Percentiles rank a stretch among this genome's conserved stretches.
phyloP scores from a whole-genome alignment of 2,329 filamentous ascomycete species.

The Epichloe aotearoae region DNA sequence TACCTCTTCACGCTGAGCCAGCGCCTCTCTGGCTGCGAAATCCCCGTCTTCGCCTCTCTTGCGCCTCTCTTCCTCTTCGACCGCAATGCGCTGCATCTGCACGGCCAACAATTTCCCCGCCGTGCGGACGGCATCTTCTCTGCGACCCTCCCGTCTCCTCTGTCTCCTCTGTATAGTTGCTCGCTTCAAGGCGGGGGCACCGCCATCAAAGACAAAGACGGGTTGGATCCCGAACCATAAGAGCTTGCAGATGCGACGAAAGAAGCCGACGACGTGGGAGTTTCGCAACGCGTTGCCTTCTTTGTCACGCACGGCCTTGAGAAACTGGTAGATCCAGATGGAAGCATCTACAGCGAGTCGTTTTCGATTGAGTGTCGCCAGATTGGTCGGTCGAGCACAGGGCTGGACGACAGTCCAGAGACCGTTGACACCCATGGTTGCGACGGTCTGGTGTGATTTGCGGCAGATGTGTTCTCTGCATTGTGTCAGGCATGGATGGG shows the following conservation, averaged over 20 bases:
- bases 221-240: conserved; percentile 93
- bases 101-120: conserved; percentile 84
- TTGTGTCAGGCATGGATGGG: neutral
- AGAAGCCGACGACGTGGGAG: conserved; percentile 94
- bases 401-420: conserved; percentile 95
- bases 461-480: neutral
- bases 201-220: conserved; percentile 96
- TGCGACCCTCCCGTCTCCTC: conserved; percentile 67
- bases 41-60: conserved; percentile 33
- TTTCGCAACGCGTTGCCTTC: conserved; percentile 95
- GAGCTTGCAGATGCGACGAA: conserved; percentile 93
- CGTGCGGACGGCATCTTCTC: conserved; percentile 85
- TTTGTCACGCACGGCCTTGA: conserved; percentile 97
- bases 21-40: conserved; percentile 22
- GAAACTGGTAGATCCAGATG: conserved; percentile 99
- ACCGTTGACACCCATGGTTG: conserved; percentile 88
- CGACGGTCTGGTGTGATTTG: neutral
- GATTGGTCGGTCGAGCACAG: conserved; percentile 87
- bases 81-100: conserved; percentile 83
- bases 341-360: conserved; percentile 94
- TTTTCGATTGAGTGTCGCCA: conserved; percentile 91
- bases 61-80: conserved; percentile 65
- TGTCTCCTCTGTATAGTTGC: conserved; percentile 77
- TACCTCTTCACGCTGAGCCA: conserved; percentile 50
- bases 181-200: conserved; percentile 78